Evolutionary conservation across 2,329 filamentous ascomycete genomes (phyloP).

Genomic region (Fusarium sp.): DNA sequence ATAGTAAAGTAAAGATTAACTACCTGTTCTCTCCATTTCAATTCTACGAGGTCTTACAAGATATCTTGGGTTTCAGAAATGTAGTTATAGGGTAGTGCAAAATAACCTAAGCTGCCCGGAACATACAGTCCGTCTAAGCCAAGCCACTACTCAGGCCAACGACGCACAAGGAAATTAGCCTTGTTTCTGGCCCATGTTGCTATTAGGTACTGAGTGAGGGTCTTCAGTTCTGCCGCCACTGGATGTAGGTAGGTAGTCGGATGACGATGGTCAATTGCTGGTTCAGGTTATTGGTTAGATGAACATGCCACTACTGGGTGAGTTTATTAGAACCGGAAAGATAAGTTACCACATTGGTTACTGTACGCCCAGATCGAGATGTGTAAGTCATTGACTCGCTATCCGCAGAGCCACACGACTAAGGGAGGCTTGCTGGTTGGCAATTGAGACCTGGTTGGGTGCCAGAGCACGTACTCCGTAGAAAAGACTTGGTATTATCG

Average conservation of each 20-base stretch:
- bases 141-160: not conserved
- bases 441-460: not conserved
- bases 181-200: not conserved
- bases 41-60: not conserved
- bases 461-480: not conserved
- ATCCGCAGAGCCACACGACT: not conserved
- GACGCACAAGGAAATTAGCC: not conserved
- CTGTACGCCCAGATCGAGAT: not conserved
- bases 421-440: not conserved
- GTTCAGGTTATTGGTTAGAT: not conserved
- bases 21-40: not conserved
- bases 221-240: not conserved
- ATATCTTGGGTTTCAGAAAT: not conserved
- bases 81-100: not conserved
- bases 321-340: not conserved
- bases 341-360: not conserved
- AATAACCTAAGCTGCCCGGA: not conserved
- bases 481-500: not conserved
- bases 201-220: not conserved
- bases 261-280: not conserved
- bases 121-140: not conserved
- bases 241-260: not conserved
- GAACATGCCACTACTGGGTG: not conserved
- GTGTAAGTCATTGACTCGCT: not conserved
- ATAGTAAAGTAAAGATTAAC: too few species aligned